phyloP scores from a whole-genome alignment of 169 alveolate species.

The Condylostoma magnum region DNA sequence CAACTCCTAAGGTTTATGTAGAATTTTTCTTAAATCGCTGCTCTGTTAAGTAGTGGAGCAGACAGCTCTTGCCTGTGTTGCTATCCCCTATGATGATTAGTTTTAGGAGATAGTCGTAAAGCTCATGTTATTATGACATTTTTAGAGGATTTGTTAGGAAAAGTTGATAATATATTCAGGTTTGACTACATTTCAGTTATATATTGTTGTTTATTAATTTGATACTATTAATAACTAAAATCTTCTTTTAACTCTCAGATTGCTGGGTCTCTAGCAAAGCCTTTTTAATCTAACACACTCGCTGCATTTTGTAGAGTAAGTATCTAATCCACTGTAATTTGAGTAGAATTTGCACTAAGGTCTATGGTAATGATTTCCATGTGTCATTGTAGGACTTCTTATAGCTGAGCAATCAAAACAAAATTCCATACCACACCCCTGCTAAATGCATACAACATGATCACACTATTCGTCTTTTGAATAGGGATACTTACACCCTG shows the following conservation, averaged over 20 bases:
- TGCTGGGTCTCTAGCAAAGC: too few relatives aligned
- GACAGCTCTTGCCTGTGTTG: constrained; percentile 55
- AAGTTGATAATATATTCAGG: too few relatives aligned
- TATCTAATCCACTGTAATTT: too few relatives aligned
- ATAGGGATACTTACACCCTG: constrained; percentile 9
- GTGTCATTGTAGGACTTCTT: not conserved
- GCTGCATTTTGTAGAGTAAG: too few relatives aligned
- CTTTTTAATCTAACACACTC: too few relatives aligned
- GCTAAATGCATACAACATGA: not conserved
- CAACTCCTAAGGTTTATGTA: constrained; percentile 83
- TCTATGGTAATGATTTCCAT: constrained; percentile 12
- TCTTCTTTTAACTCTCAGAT: too few relatives aligned
- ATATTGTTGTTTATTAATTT: too few relatives aligned
- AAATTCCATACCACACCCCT: not conserved
- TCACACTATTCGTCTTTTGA: not conserved
- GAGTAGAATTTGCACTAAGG: not conserved
- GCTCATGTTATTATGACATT: too few relatives aligned
- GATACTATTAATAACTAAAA: too few relatives aligned
- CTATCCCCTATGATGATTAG: constrained; percentile 63
- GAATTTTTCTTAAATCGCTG: constrained; percentile 68
- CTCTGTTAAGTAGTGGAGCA: constrained; percentile 59
- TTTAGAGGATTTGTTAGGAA: too few relatives aligned
- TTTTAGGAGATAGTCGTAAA: constrained; percentile 43
- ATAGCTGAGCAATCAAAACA: not conserved
- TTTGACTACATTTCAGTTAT: too few relatives aligned